These are phyloP conservation scores for Fraxinus cuspidata DNA, from an alignment of 257 asterid species.

Conservation along the genomic window DNA sequence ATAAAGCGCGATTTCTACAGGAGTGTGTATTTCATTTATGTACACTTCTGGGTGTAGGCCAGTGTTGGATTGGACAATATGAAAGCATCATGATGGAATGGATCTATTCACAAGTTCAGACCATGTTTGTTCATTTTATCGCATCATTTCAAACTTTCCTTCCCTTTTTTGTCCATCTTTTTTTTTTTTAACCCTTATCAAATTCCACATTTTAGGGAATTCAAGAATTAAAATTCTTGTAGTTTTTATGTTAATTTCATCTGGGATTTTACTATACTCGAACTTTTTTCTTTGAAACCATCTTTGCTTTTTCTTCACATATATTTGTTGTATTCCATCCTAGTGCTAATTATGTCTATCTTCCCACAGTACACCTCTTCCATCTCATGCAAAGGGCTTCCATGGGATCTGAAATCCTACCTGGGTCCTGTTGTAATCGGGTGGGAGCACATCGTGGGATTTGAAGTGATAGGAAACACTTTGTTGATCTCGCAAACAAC, in stretches of 20 bases:
- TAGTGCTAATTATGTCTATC: no score
- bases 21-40: neutral
- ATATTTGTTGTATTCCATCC: no score
- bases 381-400: neutral
- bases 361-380: no score
- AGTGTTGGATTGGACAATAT: conserved; percentile 65
- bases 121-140: neutral
- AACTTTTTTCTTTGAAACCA: neutral
- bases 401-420: no score
- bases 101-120: neutral
- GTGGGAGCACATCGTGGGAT: no score
- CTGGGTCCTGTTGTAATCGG: no score
- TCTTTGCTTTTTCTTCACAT: neutral
- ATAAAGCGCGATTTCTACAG: neutral
- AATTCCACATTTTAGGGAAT: neutral
- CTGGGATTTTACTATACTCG: neutral
- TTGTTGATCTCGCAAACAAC: no score
- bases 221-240: neutral
- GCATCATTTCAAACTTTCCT: neutral
- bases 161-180: neutral
- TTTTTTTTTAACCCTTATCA: neutral
- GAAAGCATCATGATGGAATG: conserved; percentile 55
- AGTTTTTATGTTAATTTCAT: conserved; percentile 1
- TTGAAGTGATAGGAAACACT: no score
- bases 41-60: conserved; percentile 29